Conservation (phyloP, 441 rosid species). For the Populus hybrid region DNA sequence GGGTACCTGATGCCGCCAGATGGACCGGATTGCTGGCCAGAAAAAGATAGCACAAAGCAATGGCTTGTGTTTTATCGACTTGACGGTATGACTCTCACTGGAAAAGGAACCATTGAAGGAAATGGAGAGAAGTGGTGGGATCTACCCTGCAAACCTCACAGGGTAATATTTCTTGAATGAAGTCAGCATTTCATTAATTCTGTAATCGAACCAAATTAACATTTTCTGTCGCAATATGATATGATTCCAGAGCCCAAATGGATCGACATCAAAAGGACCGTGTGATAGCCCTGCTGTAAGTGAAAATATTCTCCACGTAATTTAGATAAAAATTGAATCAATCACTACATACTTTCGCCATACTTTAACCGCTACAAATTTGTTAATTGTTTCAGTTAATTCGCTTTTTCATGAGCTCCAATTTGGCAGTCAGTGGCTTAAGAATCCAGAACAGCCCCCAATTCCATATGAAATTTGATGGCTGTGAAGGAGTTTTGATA, state of each 20-base stretch:
- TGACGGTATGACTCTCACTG: conserved; percentile 58
- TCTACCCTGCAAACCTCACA: conserved; percentile 95
- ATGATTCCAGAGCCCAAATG: conserved; percentile 61
- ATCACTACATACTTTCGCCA: background rate
- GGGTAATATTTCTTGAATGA: conserved; percentile 42
- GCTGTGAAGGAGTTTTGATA: conserved; percentile 80
- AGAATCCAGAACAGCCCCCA: conserved; percentile 89
- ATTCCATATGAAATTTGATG: conserved; percentile 93
- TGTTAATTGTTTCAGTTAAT: conserved; percentile 53
- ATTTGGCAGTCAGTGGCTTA: conserved; percentile 60
- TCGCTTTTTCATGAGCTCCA: conserved; percentile 91
- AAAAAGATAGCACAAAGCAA: conserved; percentile 63
- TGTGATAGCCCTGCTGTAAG: conserved; percentile 92
- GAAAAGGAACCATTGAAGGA: conserved; percentile 87
- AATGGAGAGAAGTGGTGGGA: conserved; percentile 99
- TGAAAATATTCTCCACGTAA: background rate
- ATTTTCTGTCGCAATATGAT: background rate
- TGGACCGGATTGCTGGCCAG: conserved; percentile 89
- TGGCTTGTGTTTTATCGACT: conserved; percentile 93
- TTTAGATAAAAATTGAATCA: background rate
- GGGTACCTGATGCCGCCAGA: conserved; percentile 87
- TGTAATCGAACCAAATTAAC: background rate
- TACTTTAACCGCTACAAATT: background rate
- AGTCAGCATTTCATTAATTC: background rate
- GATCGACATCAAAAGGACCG: conserved; percentile 55